These are phyloP conservation scores for Quercus wislizeni DNA, from an alignment of 306 rosid species.

Conservation along the genomic window DNA sequence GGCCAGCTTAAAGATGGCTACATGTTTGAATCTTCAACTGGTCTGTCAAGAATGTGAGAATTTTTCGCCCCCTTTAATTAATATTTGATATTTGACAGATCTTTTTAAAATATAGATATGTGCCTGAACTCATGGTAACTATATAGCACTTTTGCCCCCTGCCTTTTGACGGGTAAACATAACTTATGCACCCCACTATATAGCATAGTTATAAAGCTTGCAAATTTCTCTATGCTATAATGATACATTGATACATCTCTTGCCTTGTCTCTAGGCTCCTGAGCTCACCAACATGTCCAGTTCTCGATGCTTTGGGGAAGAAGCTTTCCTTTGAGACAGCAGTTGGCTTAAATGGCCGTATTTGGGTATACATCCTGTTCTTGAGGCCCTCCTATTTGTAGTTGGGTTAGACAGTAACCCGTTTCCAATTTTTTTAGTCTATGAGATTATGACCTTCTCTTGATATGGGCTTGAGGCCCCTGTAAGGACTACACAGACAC, in stretches of 20 bases:
- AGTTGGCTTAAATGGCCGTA: conserved; percentile 84
- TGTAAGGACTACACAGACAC: too few species aligned
- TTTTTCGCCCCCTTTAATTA: background rate
- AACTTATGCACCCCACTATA: background rate
- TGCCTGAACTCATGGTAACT: background rate
- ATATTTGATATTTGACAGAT: background rate
- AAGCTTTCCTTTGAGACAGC: conserved; percentile 86
- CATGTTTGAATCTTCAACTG: conserved; percentile 80
- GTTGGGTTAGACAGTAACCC: background rate
- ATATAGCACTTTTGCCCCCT: background rate
- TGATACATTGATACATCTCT: background rate
- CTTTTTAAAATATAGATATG: background rate
- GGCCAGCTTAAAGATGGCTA: conserved; percentile 73
- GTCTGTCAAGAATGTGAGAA: conserved; percentile 77
- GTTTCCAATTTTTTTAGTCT: background rate
- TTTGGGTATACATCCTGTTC: conserved; percentile 55
- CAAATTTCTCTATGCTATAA: background rate
- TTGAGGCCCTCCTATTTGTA: background rate
- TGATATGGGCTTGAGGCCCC: too few species aligned
- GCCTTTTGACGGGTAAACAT: background rate
- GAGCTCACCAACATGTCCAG: conserved; percentile 75
- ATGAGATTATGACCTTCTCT: too few species aligned
- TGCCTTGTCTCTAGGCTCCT: conserved; percentile 52
- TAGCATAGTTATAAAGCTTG: background rate
- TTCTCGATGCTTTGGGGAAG: conserved; percentile 82